Evolutionary conservation across 306 rosid species (phyloP), one percentile per base, ranked within the genome.

Genomic region (Fagus crenata): DNA sequence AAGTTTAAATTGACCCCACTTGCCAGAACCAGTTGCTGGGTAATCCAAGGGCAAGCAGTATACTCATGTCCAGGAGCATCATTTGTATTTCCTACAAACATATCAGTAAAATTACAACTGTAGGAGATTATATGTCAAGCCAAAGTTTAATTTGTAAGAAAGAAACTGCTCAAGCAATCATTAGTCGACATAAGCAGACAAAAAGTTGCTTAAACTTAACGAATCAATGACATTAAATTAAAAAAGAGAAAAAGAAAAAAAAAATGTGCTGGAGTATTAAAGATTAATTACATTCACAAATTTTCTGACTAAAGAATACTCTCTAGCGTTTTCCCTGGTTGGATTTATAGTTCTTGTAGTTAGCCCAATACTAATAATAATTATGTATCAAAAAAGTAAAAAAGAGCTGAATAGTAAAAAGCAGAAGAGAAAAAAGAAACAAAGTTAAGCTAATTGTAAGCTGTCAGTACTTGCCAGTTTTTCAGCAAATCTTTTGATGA

Each of bases 331-430:
- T 58, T 0, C 65, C 6, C 4, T 2, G 17, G 17, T 58, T 49
- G 69, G 55, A 67, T 35, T 67, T 72, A 5, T 35, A 56, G 49
- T 67, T 67, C 69, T 67, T 72, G 46, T 33, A 2, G 49, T 18
- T n/a, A 73, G 32, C 36, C 67, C 71, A 63, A n/a, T 64, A 6
- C 37, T 33, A 43, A 5, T 63, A 42, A 33, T 32, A 58, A 9
- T 31, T 22, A 58, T 12, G 31, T 58, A 58, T 58, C 22, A 53
- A 15, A 58, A 22, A 28, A 28, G 4, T 22, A 22, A 28, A 58
- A 58, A 53, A n/a, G n/a, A 53, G 14, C 64, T 1, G 36, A 59
- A 31, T 31, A 7, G 15, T 31, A 1, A 15, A 7, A 22, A 59
- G 2, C 2, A 49, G 18, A 22, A 9, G 11, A 9, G 3, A 9